These are phyloP conservation scores for Alternaria sp. DNA, from an alignment of 2,329 filamentous ascomycete genomes.

Conservation along the genomic window DNA sequence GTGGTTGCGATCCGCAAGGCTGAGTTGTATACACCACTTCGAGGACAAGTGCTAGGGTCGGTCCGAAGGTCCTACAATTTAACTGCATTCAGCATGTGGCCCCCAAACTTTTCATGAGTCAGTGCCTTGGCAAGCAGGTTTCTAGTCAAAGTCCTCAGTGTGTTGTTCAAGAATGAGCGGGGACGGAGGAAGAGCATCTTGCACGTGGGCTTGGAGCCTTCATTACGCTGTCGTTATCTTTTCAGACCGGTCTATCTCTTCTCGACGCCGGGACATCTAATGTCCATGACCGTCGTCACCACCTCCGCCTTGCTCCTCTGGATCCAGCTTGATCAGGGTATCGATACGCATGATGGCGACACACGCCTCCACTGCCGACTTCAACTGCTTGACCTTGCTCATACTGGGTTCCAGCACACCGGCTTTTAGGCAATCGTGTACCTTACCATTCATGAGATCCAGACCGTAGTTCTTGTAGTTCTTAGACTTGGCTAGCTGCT, in stretches of 20 bases:
- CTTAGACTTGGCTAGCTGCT: slow-evolving; percentile 90
- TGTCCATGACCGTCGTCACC: slow-evolving; percentile 89
- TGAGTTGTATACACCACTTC: background rate
- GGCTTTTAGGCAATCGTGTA: slow-evolving; percentile 92
- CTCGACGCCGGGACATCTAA: slow-evolving; percentile 51
- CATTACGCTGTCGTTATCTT: slow-evolving; percentile 24
- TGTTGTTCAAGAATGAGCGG: background rate
- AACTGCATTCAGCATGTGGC: background rate
- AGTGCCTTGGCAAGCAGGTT: background rate
- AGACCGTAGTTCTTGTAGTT: slow-evolving; percentile 99
- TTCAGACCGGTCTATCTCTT: slow-evolving; percentile 17
- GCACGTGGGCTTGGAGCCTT: slow-evolving; percentile 19
- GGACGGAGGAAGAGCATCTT: slow-evolving; percentile 9
- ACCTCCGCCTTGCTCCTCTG: slow-evolving; percentile 75
- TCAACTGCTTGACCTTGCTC: slow-evolving; percentile 97
- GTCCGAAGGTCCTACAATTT: slow-evolving; percentile 1
- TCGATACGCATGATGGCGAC: slow-evolving; percentile 99
- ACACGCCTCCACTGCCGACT: slow-evolving; percentile 97
- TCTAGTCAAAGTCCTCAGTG: background rate
- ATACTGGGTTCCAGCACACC: slow-evolving; percentile 96
- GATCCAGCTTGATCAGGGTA: slow-evolving; percentile 97
- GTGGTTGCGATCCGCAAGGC: background rate
- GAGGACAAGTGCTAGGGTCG: background rate
- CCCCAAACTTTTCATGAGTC: slow-evolving; percentile 3
- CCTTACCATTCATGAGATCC: slow-evolving; percentile 87